Evolutionary conservation across 148 eudicot genomes (phyloP), one percentile per base, ranked within the genome.

Genomic region (Cornus kousa): DNA sequence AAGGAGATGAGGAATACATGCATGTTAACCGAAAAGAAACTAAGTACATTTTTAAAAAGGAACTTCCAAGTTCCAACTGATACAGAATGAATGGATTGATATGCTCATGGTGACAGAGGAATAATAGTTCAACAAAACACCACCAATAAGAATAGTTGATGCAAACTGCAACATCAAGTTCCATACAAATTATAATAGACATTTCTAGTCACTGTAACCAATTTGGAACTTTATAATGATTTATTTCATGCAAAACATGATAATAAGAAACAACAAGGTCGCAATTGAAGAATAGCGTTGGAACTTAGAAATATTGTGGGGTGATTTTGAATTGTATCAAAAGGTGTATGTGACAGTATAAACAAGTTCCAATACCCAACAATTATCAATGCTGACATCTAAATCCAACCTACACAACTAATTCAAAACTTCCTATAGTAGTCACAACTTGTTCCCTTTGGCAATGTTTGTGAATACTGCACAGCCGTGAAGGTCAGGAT

Each of bases 161-260:
- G 43, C 48, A 4, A 39, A 39, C 43, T 39, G 43, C 31, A 33
- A 48, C 33, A 43, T 71, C 70, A 28, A 23, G 17, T 71, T 62
- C 60, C n/a, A 70, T 22, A 22, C 59, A 7, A 14, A 70, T 6
- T 24, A 55, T 23, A 60, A 14, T 24, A 1, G 3, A 31, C 55
- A 6, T 55, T 33, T 23, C 53, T 24, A 35, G 74, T 22, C 55
- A 78, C 35, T 70, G 17, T 22, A 60, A 70, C 59, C 17, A 60
- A 35, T 72, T 46, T 73, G 43, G 23, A 78, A 71, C 66, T 40
- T 32, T 20, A 68, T 68, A 40, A 23, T 16, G 75, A 19, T 81
- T 78, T 78, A 82, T 78, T 82, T n/a, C 72, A 82, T 40, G 75
- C 71, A 82, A 76, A 73, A 59, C 37, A 67, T 28, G 28, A 35